Conservation (phyloP, 2,329 filamentous ascomycete species). For the Diaporthe sp. region DNA sequence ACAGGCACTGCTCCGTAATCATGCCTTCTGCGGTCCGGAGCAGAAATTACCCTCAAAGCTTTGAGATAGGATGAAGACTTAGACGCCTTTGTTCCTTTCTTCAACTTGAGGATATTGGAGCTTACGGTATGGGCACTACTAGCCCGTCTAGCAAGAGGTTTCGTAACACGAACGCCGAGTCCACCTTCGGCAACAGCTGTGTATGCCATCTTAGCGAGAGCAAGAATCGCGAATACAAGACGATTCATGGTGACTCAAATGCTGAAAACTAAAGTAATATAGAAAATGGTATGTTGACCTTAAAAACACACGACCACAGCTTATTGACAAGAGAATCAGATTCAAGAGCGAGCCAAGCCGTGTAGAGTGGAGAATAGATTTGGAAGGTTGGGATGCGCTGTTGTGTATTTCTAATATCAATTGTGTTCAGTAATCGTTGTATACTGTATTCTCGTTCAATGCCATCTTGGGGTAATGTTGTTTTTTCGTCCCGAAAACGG, state of each 20-base stretch:
- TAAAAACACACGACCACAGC: no score
- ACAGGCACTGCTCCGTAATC: constrained; percentile 2
- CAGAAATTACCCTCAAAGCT: background rate
- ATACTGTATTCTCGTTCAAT: background rate
- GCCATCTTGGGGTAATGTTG: no score
- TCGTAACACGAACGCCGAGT: background rate
- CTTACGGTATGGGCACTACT: constrained; percentile 25
- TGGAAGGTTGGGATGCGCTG: background rate
- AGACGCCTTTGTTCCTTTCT: constrained; percentile 14
- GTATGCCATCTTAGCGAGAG: background rate
- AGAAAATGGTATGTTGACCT: no score
- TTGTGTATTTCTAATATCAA: background rate
- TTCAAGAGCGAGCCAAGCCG: background rate
- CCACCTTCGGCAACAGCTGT: background rate
- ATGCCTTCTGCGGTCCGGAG: background rate
- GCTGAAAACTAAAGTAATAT: no score
- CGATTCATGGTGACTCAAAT: background rate
- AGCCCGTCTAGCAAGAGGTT: constrained; percentile 5
- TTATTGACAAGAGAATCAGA: background rate
- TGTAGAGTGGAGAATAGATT: background rate
- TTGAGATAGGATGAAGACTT: constrained; percentile 31
- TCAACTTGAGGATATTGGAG: constrained; percentile 28
- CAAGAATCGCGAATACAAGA: background rate
- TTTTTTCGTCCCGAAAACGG: background rate
- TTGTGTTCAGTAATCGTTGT: no score